phyloP scores from a whole-genome alignment of 257 asterid genomes.

The Lycium ferocissimum region DNA sequence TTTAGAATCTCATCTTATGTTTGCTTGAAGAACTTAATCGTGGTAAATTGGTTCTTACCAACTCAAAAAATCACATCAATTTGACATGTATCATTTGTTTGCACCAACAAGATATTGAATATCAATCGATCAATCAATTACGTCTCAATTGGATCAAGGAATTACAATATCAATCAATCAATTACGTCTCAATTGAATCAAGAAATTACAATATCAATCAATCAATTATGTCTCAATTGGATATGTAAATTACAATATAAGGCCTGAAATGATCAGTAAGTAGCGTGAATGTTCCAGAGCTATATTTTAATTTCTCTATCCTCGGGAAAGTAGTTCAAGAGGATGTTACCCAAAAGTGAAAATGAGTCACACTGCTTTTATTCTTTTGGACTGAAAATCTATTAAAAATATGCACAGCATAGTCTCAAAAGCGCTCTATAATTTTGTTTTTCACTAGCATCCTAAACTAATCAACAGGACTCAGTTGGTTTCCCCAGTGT shows the following conservation, averaged over 20 bases:
- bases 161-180: background rate
- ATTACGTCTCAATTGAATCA: no score
- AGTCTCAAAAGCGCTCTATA: background rate
- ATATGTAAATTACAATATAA: background rate
- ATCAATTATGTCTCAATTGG: background rate
- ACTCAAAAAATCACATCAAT: background rate
- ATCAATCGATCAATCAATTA: no score
- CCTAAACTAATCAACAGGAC: slow-evolving; percentile 15
- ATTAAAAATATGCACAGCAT: background rate
- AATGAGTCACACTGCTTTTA: slow-evolving; percentile 4
- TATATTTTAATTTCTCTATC: background rate
- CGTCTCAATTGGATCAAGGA: no score
- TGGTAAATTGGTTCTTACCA: background rate
- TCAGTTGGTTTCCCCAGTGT: background rate
- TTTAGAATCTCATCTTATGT: background rate
- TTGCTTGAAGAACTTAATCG: background rate
- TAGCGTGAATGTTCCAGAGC: background rate
- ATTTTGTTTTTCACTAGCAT: background rate
- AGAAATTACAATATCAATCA: slow-evolving; percentile 1
- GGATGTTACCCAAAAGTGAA: background rate
- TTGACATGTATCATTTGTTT: slow-evolving; percentile 11
- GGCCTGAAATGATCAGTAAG: background rate
- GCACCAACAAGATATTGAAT: background rate
- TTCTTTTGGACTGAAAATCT: background rate
- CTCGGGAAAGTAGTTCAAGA: slow-evolving; percentile 8